These are phyloP conservation scores for Fusarium paranaense DNA, from an alignment of 2,329 filamentous ascomycete genomes.

Conservation along the genomic window DNA sequence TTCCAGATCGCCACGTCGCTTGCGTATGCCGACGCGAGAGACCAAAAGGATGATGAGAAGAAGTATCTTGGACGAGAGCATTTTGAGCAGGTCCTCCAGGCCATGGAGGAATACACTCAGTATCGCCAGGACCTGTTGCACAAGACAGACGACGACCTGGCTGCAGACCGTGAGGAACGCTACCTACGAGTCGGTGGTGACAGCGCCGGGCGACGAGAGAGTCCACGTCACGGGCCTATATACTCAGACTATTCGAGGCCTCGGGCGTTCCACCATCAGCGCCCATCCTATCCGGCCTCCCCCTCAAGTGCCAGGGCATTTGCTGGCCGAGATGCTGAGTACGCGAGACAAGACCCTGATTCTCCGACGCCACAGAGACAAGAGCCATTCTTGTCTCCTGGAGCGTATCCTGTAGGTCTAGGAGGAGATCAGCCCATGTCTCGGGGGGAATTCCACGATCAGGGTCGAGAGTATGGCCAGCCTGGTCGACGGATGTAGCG, in stretches of 20 bases:
- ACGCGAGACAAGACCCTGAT: not conserved
- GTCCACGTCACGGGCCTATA: not conserved
- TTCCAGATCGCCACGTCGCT: conserved; percentile 8
- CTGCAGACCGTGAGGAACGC: not conserved
- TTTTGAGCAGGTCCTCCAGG: not conserved
- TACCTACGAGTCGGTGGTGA: not conserved
- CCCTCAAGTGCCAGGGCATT: not conserved
- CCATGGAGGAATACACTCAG: not conserved
- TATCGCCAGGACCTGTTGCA: not conserved
- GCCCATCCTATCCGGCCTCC: not conserved
- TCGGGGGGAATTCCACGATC: not conserved
- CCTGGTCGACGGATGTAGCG: not conserved
- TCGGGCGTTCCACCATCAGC: not conserved
- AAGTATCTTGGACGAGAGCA: not conserved
- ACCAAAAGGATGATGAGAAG: not conserved
- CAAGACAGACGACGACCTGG: conserved; percentile 7
- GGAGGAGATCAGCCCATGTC: not conserved
- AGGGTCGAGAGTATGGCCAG: not conserved
- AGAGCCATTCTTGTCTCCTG: not conserved
- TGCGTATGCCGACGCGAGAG: not conserved
- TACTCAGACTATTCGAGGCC: not conserved
- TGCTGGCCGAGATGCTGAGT: not conserved
- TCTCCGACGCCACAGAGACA: not conserved
- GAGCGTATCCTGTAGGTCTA: not conserved
- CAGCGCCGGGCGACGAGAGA: not conserved